phyloP scores from a whole-genome alignment of 768 basidiomycete genomes.

The Auriscalpium microsporum region DNA sequence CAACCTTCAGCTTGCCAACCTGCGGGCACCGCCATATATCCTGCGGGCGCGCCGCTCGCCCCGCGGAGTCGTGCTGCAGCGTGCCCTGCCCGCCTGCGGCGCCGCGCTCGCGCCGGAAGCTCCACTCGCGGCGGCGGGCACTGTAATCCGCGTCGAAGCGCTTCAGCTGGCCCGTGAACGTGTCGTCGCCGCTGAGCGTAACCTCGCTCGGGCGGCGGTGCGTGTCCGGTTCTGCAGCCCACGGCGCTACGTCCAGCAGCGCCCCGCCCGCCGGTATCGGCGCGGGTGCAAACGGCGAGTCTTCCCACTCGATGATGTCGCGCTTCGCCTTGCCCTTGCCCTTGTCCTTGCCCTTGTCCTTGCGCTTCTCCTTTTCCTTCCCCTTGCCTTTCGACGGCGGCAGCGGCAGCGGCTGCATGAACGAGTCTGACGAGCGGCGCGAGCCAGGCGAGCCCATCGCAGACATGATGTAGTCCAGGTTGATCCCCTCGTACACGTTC shows the following conservation, averaged over 20 bases:
- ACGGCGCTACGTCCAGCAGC: background rate
- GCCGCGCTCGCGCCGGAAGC: constrained; percentile 32
- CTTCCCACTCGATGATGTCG: background rate
- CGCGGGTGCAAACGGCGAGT: background rate
- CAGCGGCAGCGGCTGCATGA: constrained; percentile 1
- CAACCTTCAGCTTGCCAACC: constrained; percentile 25
- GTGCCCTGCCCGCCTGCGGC: constrained; percentile 11
- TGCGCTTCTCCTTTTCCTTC: background rate
- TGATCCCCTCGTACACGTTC: background rate
- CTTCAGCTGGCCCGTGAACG: constrained; percentile 28
- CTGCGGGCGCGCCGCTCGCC: background rate
- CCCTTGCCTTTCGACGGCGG: background rate
- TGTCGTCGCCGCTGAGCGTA: constrained; percentile 24
- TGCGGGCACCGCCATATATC: constrained; percentile 22
- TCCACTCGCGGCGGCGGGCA: constrained; percentile 41
- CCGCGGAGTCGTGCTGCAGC: no score
- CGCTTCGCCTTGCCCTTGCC: background rate
- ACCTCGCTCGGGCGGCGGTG: constrained; percentile 1
- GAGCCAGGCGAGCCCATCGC: background rate
- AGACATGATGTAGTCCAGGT: constrained; percentile 1
- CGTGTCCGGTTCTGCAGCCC: background rate
- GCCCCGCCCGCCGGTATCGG: background rate
- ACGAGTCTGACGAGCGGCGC: background rate
- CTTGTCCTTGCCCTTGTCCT: background rate
- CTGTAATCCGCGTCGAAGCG: constrained; percentile 34